Conservation (phyloP, 352 stramenopile species). For the Pythium utonaiense region DNA sequence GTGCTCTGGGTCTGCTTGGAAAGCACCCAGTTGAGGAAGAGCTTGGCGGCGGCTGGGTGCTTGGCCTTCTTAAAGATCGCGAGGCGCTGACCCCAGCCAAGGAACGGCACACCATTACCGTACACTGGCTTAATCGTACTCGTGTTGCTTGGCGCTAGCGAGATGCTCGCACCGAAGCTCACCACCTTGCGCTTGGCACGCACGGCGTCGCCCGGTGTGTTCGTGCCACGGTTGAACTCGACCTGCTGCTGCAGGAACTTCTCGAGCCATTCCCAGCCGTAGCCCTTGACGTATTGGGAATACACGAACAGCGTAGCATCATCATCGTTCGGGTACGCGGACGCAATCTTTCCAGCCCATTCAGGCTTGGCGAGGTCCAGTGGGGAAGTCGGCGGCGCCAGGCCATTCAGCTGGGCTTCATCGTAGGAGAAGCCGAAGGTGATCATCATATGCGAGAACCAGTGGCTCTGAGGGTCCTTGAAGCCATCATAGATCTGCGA, state of each 20-base stretch:
- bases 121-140: background rate
- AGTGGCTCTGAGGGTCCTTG: slow-evolving; percentile 28
- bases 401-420: slow-evolving; percentile 15
- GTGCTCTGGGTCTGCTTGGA: slow-evolving; percentile 33
- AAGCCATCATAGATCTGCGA: slow-evolving; percentile 49
- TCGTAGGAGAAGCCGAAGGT: slow-evolving; percentile 48
- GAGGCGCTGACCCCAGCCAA: slow-evolving; percentile 49
- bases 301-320: slow-evolving; percentile 52
- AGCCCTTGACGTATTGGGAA: slow-evolving; percentile 41
- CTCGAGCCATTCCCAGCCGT: slow-evolving; percentile 47
- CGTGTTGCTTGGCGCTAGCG: background rate
- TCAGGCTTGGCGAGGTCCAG: slow-evolving; percentile 32
- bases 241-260: slow-evolving; percentile 40
- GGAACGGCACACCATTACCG: slow-evolving; percentile 27
- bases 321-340: slow-evolving; percentile 46
- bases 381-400: slow-evolving; percentile 16
- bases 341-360: slow-evolving; percentile 39
- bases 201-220: slow-evolving; percentile 28
- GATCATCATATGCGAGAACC: slow-evolving; percentile 36
- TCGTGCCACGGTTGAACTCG: slow-evolving; percentile 32
- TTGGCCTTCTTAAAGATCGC: slow-evolving; percentile 56
- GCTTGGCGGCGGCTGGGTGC: slow-evolving; percentile 45
- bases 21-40: slow-evolving; percentile 55
- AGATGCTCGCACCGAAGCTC: slow-evolving; percentile 14
- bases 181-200: slow-evolving; percentile 31